Conservation (phyloP, 2,329 filamentous ascomycete species). For the Nothomitra cinnamomea region DNA sequence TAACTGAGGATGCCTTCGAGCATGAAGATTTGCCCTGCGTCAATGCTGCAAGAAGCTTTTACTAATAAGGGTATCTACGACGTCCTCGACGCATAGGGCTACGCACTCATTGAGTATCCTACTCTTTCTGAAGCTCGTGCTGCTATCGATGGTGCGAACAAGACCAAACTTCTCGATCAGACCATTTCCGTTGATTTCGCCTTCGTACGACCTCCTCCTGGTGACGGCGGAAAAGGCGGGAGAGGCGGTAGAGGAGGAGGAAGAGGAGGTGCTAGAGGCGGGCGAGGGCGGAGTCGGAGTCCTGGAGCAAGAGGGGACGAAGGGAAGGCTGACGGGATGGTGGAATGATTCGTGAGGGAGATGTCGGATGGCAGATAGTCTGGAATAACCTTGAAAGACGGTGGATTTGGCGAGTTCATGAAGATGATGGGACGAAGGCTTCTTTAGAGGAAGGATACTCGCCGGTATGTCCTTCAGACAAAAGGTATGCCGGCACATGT, state of each 20-base stretch:
- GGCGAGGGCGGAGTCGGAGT: slow-evolving; percentile 27
- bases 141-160: slow-evolving; percentile 67
- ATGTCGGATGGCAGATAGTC: background rate
- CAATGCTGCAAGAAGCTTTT: background rate
- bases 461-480: background rate
- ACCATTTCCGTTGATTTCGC: slow-evolving; percentile 70
- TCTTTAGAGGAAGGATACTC: background rate
- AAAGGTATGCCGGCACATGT: background rate
- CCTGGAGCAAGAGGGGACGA: background rate
- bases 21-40: too few species aligned
- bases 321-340: slow-evolving; percentile 2
- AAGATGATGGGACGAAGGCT: background rate
- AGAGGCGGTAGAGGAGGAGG: slow-evolving; percentile 17
- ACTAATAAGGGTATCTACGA: background rate
- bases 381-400: background rate
- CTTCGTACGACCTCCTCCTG: slow-evolving; percentile 63
- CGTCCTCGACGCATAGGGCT: slow-evolving; percentile 39
- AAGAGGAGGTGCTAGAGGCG: slow-evolving; percentile 26
- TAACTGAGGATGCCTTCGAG: background rate
- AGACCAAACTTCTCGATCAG: slow-evolving; percentile 64
- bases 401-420: background rate
- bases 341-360: background rate
- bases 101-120: slow-evolving; percentile 70
- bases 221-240: slow-evolving; percentile 29
- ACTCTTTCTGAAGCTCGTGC: slow-evolving; percentile 63